These are phyloP conservation scores for Trametes elegans DNA, from an alignment of 768 basidiomycete species.

Conservation along the genomic window DNA sequence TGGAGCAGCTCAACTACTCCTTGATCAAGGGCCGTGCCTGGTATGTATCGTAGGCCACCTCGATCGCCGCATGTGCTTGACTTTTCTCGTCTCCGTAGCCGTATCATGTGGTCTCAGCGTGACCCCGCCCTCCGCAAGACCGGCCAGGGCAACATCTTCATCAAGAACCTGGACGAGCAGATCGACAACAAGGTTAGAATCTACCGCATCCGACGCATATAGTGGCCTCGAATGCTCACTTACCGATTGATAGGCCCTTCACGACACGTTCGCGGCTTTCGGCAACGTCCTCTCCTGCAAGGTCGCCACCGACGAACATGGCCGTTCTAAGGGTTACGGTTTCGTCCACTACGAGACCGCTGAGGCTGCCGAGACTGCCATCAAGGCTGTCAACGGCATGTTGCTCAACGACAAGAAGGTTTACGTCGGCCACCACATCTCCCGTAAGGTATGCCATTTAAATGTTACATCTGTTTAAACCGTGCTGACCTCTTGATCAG, in stretches of 20 bases:
- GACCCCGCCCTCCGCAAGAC: constrained; percentile 99
- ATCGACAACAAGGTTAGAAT: constrained; percentile 91
- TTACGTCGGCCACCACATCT: constrained; percentile 95
- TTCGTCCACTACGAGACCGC: constrained; percentile 99
- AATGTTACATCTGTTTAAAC: neutral
- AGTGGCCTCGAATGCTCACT: neutral
- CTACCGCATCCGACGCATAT: neutral
- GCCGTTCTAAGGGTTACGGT: constrained; percentile 95
- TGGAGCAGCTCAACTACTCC: constrained; percentile 99
- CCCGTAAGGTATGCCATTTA: constrained; percentile 72
- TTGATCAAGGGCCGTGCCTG: constrained; percentile 98
- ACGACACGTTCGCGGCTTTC: constrained; percentile 99
- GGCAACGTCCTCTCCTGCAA: constrained; percentile 99
- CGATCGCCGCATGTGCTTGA: neutral
- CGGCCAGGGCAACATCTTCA: constrained; percentile 99
- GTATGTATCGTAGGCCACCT: constrained; percentile 40
- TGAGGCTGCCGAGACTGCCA: constrained; percentile 92
- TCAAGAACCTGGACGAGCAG: constrained; percentile 96
- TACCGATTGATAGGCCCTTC: constrained; percentile 75
- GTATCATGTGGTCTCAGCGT: constrained; percentile 99
- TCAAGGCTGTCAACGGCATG: constrained; percentile 99
- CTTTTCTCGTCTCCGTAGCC: constrained; percentile 46
- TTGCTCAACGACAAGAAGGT: constrained; percentile 99
- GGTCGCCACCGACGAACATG: constrained; percentile 95
- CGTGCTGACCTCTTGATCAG: constrained; percentile 33